These are phyloP conservation scores for Saururus chinensis DNA, from an alignment of 164 flowering plant species.

Conservation along the genomic window DNA sequence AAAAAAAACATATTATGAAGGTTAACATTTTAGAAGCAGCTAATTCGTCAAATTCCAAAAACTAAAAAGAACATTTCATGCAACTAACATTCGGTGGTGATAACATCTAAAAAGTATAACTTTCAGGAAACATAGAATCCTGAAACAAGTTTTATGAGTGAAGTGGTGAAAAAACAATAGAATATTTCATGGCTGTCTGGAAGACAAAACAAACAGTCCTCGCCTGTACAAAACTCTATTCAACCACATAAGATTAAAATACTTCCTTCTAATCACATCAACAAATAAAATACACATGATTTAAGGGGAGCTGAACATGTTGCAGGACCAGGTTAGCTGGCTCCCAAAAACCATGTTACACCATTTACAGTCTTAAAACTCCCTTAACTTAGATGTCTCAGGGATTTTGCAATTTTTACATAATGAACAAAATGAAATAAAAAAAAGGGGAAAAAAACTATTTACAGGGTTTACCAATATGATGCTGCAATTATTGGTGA, in stretches of 20 bases:
- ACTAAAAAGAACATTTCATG: too few relatives aligned
- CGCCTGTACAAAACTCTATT: too few relatives aligned
- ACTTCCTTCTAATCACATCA: background rate
- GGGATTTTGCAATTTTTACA: slow-evolving; percentile 11
- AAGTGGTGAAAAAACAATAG: too few relatives aligned
- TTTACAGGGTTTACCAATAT: slow-evolving; percentile 30
- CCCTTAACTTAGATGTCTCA: background rate
- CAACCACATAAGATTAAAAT: background rate
- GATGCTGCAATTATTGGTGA: slow-evolving; percentile 17
- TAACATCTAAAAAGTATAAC: too few relatives aligned
- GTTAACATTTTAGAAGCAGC: too few relatives aligned
- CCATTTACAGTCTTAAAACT: background rate
- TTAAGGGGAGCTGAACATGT: background rate
- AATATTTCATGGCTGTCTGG: too few relatives aligned
- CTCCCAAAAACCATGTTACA: background rate
- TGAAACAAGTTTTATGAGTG: too few relatives aligned
- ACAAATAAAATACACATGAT: background rate
- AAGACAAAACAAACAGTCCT: too few relatives aligned
- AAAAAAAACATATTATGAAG: too few relatives aligned
- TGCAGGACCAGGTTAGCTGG: background rate
- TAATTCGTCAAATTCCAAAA: too few relatives aligned
- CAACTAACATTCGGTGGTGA: too few relatives aligned
- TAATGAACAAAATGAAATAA: slow-evolving; percentile 6
- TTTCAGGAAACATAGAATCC: too few relatives aligned
- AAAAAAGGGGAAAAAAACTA: slow-evolving; percentile 6